Base-by-base conservation (phyloP, 2,329 filamentous ascomycete genomes). In the Fusarium lyarnte region DNA sequence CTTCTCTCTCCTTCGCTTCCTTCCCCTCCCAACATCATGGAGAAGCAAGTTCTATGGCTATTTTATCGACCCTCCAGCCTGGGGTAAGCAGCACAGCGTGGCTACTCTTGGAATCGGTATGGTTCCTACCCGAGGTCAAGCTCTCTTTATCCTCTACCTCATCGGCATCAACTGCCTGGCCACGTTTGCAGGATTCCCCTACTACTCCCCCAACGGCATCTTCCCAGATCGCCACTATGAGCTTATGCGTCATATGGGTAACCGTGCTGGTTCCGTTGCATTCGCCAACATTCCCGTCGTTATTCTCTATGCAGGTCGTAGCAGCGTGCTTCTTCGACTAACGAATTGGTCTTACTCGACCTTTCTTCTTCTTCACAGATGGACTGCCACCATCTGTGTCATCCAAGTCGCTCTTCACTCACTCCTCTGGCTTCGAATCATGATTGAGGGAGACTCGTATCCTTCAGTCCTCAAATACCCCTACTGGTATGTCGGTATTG, bases 311-410 rank as follows among this genome's bases (percentile, higher is more conserved):
- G 79, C 83, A 0, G 78, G 82, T 0, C 78, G 86, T 2, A 87
- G 88, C 70, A 87, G 85, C 58, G 27, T 87, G 6, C 79, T 87
- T 1, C 79, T 87, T 1, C 84, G 82, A 78, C 43, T 86, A 3
- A 87, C 86, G 2, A 81, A 85, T 70, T 88, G 86, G 85, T 83
- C 80, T 1, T 83, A 86, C 66, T 81, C 82, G 0, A 88, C 87
- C 0, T 87, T 81, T 58, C 66, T 87, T 6, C 74, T 87, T 0
- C 78, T 87, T 1, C 86, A 89, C 67, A 81, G 85, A 16, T 87
- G 85, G 85, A 77, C 86, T 3, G 86, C 85, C 2, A 77, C 81
- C 27, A 78, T 88, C 12, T 82, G 80, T 31, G 81, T 82, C 3
- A 47, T 87, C 0, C 81, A 89, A 51, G 84, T 82, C 2, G 74